phyloP scores from a whole-genome alignment of 2,329 filamentous ascomycete species.

The Saccharata proteae region DNA sequence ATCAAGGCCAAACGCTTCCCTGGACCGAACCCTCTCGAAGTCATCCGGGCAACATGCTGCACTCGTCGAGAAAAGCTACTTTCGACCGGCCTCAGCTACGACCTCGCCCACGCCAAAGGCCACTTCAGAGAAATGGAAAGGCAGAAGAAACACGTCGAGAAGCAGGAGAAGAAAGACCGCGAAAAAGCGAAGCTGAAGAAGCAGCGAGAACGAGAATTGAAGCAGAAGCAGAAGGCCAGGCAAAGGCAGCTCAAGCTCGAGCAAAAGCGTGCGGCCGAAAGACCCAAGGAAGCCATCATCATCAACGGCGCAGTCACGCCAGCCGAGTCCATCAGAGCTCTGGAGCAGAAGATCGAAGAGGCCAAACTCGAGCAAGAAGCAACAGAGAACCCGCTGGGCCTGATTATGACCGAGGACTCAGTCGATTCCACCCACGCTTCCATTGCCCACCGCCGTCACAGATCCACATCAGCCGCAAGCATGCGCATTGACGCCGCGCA shows the following conservation, averaged over 20 bases:
- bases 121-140: conserved; percentile 38
- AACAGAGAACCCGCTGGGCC: conserved; percentile 5
- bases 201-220: conserved; percentile 22
- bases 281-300: conserved; percentile 3
- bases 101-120: conserved; percentile 57
- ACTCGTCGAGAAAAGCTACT: conserved; percentile 45
- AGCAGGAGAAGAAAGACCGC: conserved; percentile 23
- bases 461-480: background rate
- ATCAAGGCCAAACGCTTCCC: conserved; percentile 43
- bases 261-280: conserved; percentile 13
- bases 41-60: conserved; percentile 53
- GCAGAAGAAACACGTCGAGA: conserved; percentile 26
- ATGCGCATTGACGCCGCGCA: conserved; percentile 6
- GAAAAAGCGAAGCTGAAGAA: conserved; percentile 26
- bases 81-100: conserved; percentile 54
- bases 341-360: conserved; percentile 1
- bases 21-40: conserved; percentile 49
- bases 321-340: background rate
- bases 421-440: background rate
- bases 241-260: conserved; percentile 27
- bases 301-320: conserved; percentile 11
- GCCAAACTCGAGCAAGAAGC: background rate
- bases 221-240: conserved; percentile 24
- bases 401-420: conserved; percentile 5
- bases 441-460: background rate